Conservation (phyloP, 148 eudicot genomes). For the Camellia granthamiana region DNA sequence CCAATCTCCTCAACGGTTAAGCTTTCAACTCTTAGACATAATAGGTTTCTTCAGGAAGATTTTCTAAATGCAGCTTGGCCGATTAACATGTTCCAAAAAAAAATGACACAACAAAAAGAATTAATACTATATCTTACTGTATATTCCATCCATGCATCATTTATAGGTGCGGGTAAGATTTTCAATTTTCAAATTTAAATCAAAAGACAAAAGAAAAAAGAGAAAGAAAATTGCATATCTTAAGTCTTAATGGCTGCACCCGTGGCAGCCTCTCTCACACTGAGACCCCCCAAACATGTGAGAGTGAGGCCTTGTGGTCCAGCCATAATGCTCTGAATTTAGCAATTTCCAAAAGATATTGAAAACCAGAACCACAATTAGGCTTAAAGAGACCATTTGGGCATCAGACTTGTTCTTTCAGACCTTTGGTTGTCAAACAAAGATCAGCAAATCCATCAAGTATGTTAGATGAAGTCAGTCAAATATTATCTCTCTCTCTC, state of each 20-base stretch:
- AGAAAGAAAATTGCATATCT: not conserved
- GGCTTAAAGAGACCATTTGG: too few species aligned
- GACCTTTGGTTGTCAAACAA: too few species aligned
- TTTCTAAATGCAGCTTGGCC: not conserved
- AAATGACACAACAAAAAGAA: not conserved
- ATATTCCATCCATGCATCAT: not conserved
- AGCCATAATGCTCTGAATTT: not conserved
- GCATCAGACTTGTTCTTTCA: too few species aligned
- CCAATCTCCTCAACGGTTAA: not conserved
- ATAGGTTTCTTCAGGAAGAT: not conserved
- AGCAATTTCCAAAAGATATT: conserved; percentile 1
- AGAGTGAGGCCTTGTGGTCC: not conserved
- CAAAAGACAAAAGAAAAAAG: not conserved
- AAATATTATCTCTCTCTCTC: too few species aligned
- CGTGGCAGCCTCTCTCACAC: not conserved
- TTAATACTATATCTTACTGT: not conserved
- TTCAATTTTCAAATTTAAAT: too few species aligned
- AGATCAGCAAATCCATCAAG: too few species aligned
- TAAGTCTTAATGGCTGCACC: conserved; percentile 1
- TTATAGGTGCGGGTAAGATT: not conserved
- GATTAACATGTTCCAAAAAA: not conserved
- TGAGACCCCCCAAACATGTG: not conserved
- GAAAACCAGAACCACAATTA: conserved; percentile 2
- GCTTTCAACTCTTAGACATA: too few species aligned
- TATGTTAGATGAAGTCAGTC: too few species aligned